These are phyloP conservation scores for Podospora appendiculata DNA, from an alignment of 495 filamentous ascomycete species.

Conservation along the genomic window DNA sequence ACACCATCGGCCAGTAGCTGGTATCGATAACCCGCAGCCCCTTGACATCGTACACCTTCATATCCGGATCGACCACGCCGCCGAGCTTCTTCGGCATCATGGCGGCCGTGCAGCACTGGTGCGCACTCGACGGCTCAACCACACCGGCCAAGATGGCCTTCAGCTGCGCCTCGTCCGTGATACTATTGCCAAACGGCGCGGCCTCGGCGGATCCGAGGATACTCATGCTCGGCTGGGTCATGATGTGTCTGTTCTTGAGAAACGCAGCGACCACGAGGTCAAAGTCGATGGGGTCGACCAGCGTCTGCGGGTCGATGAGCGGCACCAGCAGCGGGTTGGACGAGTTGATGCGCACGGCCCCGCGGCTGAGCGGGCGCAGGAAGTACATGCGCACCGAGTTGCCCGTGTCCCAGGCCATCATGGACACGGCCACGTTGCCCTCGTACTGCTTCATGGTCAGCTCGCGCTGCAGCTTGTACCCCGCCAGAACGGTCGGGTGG, in stretches of 20 bases:
- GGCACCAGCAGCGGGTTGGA: background rate
- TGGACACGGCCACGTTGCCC: background rate
- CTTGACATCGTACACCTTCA: constrained; percentile 1
- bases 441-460: background rate
- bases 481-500: constrained; percentile 1
- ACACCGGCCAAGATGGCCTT: background rate
- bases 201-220: background rate
- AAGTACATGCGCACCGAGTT: constrained; percentile 1
- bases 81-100: constrained; percentile 3
- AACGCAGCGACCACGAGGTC: background rate
- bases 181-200: background rate
- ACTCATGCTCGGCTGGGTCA: background rate
- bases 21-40: constrained; percentile 3
- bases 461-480: background rate
- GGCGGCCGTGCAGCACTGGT: constrained; percentile 4
- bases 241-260: background rate
- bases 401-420: constrained; percentile 1
- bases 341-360: background rate
- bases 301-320: background rate
- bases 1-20: constrained; percentile 2
- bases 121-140: constrained; percentile 2
- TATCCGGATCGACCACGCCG: background rate
- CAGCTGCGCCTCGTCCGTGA: constrained; percentile 2
- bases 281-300: background rate
- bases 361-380: constrained; percentile 1